A percentile compares a stretch with the other conserved stretches of the same genome.
phyloP scores from a whole-genome alignment of 1,139 yeast species.

The Scheffersomyces titani region DNA sequence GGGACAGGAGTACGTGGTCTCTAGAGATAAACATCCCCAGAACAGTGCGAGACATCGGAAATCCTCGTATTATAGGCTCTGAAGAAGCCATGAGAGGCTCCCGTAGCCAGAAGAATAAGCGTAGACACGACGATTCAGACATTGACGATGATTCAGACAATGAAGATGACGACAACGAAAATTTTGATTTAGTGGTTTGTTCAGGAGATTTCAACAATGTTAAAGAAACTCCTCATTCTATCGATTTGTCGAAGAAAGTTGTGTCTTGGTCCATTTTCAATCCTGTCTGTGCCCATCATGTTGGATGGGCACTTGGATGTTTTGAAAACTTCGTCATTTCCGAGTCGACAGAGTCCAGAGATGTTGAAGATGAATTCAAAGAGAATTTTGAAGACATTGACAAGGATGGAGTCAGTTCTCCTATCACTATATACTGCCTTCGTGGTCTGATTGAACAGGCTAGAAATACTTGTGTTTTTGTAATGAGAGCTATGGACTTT shows the following conservation, averaged over 20 bases:
- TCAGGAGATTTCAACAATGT: constrained; percentile 67
- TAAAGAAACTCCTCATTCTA: constrained; percentile 49
- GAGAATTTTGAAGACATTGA: constrained; percentile 34
- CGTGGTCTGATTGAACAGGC: constrained; percentile 62
- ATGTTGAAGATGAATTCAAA: constrained; percentile 39
- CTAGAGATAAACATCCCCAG: constrained; percentile 80
- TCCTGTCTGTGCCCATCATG: constrained; percentile 90
- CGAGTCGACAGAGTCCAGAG: constrained; percentile 33
- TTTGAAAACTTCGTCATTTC: constrained; percentile 62
- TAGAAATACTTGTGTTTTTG: constrained; percentile 71
- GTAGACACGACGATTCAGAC: constrained; percentile 10
- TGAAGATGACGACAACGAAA: constrained; percentile 52
- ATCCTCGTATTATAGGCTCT: constrained; percentile 43
- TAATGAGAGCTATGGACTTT: constrained; percentile 78
- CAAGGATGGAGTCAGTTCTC: constrained; percentile 43
- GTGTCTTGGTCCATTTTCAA: constrained; percentile 79
- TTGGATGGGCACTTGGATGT: constrained; percentile 96
- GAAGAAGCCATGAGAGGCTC: constrained; percentile 19
- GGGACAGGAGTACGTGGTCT: constrained; percentile 94
- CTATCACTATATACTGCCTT: constrained; percentile 58
- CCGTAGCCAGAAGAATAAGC: constrained; percentile 9
- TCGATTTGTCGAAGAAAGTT: constrained; percentile 70
- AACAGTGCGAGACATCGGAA: constrained; percentile 71
- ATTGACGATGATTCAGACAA: constrained; percentile 28
- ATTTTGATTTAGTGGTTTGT: constrained; percentile 64